phyloP scores from a whole-genome alignment of 202 grass and related monocot species.

The Brachypodium distachyon region DNA sequence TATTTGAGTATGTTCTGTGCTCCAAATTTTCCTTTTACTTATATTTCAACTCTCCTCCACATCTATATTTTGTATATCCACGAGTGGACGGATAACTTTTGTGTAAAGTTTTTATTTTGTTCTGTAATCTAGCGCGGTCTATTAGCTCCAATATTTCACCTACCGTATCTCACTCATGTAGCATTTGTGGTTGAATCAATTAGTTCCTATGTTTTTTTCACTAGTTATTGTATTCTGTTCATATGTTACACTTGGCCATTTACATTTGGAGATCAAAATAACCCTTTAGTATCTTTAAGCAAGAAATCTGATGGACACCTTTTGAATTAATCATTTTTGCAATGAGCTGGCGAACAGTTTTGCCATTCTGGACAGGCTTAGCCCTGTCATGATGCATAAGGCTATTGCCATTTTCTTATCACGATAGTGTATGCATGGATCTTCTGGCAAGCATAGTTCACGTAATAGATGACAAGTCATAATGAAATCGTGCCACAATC shows the following conservation, averaged over 20 bases:
- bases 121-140: not conserved
- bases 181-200: not conserved
- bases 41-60: not conserved
- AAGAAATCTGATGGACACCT: not conserved
- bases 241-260: not conserved
- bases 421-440: not conserved
- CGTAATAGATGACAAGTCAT: constrained; percentile 1
- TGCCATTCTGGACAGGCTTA: not conserved
- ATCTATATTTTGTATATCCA: not conserved
- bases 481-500: not conserved
- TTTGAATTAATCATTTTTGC: not conserved
- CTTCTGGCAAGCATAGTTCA: not conserved
- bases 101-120: not conserved
- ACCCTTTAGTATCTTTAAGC: not conserved
- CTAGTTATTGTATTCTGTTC: not conserved
- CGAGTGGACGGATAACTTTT: not conserved
- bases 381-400: not conserved
- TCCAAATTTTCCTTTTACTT: constrained; percentile 6
- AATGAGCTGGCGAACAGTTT: not conserved
- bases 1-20: constrained; percentile 78
- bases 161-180: not conserved
- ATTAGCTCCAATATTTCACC: not conserved
- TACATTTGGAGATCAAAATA: not conserved
- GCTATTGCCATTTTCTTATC: not conserved
- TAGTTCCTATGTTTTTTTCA: not conserved